A percentile compares a stretch with the other conserved stretches of the same genome.
phyloP scores from a whole-genome alignment of 73 alveolate genomes.

The Paraurostyla sp. region DNA sequence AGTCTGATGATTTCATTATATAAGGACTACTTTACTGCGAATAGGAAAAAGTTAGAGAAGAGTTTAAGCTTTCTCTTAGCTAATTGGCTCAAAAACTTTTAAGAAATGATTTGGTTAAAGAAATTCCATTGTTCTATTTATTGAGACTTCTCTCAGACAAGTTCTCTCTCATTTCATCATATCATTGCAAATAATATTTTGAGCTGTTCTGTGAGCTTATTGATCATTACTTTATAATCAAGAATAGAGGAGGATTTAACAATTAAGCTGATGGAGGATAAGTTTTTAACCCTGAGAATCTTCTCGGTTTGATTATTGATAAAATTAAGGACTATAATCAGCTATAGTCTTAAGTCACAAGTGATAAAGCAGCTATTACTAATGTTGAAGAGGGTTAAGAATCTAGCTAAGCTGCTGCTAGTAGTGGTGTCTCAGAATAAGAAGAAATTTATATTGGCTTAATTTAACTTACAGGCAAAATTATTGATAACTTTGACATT shows the following conservation, averaged over 20 bases:
- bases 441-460: slow-evolving; percentile 53
- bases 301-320: slow-evolving; percentile 56
- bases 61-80: slow-evolving; percentile 46
- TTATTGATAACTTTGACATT: slow-evolving; percentile 57
- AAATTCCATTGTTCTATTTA: slow-evolving; percentile 32
- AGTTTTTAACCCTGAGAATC: slow-evolving; percentile 57
- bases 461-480: slow-evolving; percentile 46
- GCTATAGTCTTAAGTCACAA: background rate
- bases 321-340: slow-evolving; percentile 52
- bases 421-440: slow-evolving; percentile 44
- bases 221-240: slow-evolving; percentile 56
- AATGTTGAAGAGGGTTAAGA: background rate
- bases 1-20: slow-evolving; percentile 33
- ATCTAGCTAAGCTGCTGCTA: background rate
- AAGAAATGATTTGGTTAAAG: background rate
- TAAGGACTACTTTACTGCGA: slow-evolving; percentile 30
- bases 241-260: background rate
- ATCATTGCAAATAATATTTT: slow-evolving; percentile 66
- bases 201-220: slow-evolving; percentile 66
- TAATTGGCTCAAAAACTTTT: slow-evolving; percentile 2
- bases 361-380: background rate
- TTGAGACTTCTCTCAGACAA: slow-evolving; percentile 33
- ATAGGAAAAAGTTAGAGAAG: slow-evolving; percentile 68
- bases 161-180: background rate
- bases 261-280: background rate